These are phyloP conservation scores for Coemansia sp. DNA, from an alignment of 192 early-diverging fungal genomes.

Conservation along the genomic window DNA sequence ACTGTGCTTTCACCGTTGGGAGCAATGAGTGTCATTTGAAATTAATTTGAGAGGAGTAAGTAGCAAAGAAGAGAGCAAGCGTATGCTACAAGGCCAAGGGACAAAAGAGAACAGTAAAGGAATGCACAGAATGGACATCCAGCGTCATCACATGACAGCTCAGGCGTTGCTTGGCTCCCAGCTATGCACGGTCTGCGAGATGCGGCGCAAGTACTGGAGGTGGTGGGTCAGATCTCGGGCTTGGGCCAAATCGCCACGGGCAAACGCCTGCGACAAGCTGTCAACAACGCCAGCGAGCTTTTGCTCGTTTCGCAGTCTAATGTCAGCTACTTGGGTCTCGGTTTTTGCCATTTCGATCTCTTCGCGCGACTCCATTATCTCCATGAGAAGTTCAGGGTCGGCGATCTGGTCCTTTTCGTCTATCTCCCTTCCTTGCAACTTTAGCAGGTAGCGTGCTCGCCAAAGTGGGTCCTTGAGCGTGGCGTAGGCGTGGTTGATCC, in stretches of 20 bases:
- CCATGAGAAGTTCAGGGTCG: constrained; percentile 78
- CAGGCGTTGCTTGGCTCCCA: constrained; percentile 42
- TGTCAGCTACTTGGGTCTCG: constrained; percentile 64
- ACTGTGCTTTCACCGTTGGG: constrained; percentile 13
- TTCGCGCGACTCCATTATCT: constrained; percentile 80
- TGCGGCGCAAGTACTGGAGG: constrained; percentile 67
- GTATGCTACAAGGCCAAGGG: background rate
- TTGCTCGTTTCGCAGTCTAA: constrained; percentile 68
- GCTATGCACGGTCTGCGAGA: constrained; percentile 36
- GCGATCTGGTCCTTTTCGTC: constrained; percentile 65
- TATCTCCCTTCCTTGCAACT: constrained; percentile 59
- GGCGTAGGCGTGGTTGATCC: constrained; percentile 87
- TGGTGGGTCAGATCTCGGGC: constrained; percentile 71
- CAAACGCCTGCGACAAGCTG: constrained; percentile 62
- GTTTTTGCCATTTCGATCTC: constrained; percentile 68
- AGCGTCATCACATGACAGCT: background rate
- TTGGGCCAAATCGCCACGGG: constrained; percentile 46
- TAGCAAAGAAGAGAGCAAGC: constrained; percentile 2
- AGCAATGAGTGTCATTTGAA: background rate
- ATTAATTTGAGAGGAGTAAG: background rate
- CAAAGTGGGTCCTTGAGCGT: constrained; percentile 76
- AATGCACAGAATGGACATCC: background rate
- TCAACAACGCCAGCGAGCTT: constrained; percentile 27
- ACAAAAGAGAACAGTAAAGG: background rate
- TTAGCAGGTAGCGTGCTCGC: constrained; percentile 81